Evolutionary conservation across 768 basidiomycete species (phyloP), one percentile per base, ranked within the genome.

Genomic region (Mycena venus): DNA sequence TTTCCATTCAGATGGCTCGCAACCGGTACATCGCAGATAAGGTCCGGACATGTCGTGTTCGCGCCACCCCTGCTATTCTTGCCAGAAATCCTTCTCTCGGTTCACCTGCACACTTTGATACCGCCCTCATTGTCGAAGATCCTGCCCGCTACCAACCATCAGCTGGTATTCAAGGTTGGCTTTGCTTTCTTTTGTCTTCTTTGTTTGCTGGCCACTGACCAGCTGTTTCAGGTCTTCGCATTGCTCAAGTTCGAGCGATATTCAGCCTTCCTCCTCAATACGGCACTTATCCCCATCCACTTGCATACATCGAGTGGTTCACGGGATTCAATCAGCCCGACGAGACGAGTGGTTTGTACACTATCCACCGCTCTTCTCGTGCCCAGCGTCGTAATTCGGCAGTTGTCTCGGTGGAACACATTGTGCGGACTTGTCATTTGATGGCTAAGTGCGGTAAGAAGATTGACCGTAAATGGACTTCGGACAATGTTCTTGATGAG

Each of bases 241-340:
- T 78, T 38, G 78, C 77, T 17, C 79, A 79, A 49, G 74, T 82
- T 9, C 74, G 76, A 2, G 78, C 67, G 1, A 77, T 82, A 10
- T 78, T 79, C 25, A 23, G 12, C 7, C 53, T 79, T 1, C 77
- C 78, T 7, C 66, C 49, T 27, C 69, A 78, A 47, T 75, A 74
- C 44, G 72, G 72, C 38, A 19, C 23, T 2, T 70, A 55, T 17
- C 31, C 64, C 9, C 71, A 75, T 21, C 78, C 75, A 4, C 64
- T 81, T 2, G 79, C 74, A 4, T 81, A 81, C 61, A 49, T 82
- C 23, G 77, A 82, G 36, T 82, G 81, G 81, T 82, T 82, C 62
- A 81, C 78, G 0, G 63, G 73, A 4, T 76, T 80, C 36, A 66
- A 70, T 2, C 40, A 17, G 5, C 75, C 44, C 5, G 80, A 77